Conservation (phyloP, 306 rosid genomes). For the Cyclanthera cordifolia region DNA sequence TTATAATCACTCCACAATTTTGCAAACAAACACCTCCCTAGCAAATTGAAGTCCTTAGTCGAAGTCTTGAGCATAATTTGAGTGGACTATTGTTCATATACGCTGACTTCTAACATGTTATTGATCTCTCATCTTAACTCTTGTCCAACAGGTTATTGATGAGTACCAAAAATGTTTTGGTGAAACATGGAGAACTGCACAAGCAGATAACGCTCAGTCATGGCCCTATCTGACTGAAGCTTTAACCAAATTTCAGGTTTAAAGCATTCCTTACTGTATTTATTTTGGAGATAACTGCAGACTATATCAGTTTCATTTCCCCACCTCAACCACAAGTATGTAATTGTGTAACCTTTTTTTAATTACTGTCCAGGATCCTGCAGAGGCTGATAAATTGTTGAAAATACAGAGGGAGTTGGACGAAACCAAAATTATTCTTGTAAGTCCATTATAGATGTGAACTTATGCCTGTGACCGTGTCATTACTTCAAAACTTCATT, state of each 20-base stretch:
- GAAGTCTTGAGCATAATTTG: neutral
- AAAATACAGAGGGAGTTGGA: conserved; percentile 92
- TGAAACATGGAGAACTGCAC: conserved; percentile 64
- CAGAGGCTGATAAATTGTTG: conserved; percentile 93
- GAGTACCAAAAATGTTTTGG: conserved; percentile 77
- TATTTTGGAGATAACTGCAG: neutral
- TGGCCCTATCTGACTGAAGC: conserved; percentile 92
- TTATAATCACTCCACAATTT: too few species aligned
- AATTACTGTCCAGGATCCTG: conserved; percentile 60
- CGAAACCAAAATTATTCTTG: conserved; percentile 96
- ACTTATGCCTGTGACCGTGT: neutral
- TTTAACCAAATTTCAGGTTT: conserved; percentile 67
- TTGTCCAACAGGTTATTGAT: conserved; percentile 47
- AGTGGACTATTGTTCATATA: neutral
- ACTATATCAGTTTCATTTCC: neutral
- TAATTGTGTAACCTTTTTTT: neutral
- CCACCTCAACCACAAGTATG: neutral
- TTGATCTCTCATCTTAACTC: too few species aligned
- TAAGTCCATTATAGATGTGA: conserved; percentile 28
- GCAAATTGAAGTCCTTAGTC: neutral
- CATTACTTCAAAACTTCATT: conserved; percentile 1
- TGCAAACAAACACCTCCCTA: too few species aligned
- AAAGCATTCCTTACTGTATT: neutral
- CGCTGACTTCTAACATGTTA: neutral
- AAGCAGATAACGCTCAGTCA: conserved; percentile 45